These are phyloP conservation scores for Tetrahymena borealis DNA, from an alignment of 73 alveolate genomes.

Conservation along the genomic window DNA sequence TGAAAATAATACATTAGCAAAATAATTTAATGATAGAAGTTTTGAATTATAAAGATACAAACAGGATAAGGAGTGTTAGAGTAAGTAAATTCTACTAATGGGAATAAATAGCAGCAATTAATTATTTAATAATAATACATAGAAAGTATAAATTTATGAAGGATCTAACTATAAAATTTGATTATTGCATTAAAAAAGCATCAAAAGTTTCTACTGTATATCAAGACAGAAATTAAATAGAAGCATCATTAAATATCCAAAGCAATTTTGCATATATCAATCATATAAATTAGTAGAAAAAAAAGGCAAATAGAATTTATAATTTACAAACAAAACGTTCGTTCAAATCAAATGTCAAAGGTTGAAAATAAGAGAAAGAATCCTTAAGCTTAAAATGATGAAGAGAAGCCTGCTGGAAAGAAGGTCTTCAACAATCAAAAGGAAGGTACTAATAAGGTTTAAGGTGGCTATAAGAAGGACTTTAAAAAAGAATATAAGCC, in stretches of 20 bases:
- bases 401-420: neutral
- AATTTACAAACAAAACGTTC: neutral
- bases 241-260: neutral
- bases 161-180: neutral
- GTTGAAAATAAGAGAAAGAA: neutral
- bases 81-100: neutral
- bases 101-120: neutral
- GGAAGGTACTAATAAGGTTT: neutral
- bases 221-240: neutral
- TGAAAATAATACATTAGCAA: no score
- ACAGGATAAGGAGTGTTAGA: no score
- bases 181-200: neutral
- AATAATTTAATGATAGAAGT: no score
- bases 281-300: neutral
- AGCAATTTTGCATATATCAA: neutral
- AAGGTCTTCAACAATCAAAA: neutral
- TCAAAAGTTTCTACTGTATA: neutral
- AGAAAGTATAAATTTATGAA: neutral
- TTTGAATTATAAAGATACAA: no score
- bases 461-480: neutral
- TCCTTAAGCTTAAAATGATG: neutral
- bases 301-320: neutral
- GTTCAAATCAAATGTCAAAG: neutral
- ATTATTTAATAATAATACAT: neutral
- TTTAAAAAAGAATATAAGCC: neutral